Evolutionary conservation across 106 monocot species (phyloP).

Genomic region (Alisma plantagoaquatica): DNA sequence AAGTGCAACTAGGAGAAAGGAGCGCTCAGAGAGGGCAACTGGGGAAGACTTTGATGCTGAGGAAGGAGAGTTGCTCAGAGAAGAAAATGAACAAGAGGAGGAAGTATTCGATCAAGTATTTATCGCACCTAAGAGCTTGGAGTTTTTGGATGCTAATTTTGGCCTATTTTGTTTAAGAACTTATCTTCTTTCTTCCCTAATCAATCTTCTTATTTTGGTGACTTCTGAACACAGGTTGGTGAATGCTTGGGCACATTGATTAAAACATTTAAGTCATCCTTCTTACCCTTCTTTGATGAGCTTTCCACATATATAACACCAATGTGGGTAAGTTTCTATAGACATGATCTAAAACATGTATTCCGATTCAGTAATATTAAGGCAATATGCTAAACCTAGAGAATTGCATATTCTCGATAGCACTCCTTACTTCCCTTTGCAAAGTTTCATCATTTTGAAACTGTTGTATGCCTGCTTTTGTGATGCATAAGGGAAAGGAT

Average conservation of each 20-base stretch:
- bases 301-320: constrained; percentile 78
- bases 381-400: too few relatives aligned
- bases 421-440: too few relatives aligned
- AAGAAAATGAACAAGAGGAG: constrained; percentile 98
- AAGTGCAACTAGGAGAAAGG: constrained; percentile 69
- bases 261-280: constrained; percentile 80
- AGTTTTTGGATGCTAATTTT: not conserved
- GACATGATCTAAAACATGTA: not conserved
- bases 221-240: constrained; percentile 48
- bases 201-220: not conserved
- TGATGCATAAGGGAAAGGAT: constrained; percentile 65
- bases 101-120: constrained; percentile 85
- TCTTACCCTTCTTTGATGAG: constrained; percentile 97
- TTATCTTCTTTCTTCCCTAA: not conserved
- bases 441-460: too few relatives aligned
- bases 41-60: constrained; percentile 98
- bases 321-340: constrained; percentile 68
- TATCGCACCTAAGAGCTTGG: not conserved
- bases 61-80: constrained; percentile 79
- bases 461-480: not conserved
- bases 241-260: constrained; percentile 84
- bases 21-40: constrained; percentile 81
- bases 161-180: not conserved
- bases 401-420: too few relatives aligned
- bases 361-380: not conserved